Conservation (phyloP, 257 asterid genomes). For the Solanum appendiculatum region DNA sequence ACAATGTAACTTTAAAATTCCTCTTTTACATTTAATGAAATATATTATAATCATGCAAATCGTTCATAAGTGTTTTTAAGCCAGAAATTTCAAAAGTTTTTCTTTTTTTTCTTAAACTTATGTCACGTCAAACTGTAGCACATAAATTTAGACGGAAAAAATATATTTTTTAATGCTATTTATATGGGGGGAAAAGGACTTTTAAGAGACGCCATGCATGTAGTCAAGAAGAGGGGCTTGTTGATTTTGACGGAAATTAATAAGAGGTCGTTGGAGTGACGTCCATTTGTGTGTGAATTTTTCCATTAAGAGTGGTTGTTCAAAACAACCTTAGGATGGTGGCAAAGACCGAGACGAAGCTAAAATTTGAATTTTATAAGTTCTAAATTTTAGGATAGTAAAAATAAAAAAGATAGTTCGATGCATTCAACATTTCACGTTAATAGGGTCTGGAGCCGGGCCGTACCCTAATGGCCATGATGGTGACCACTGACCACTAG, state of each 20-base stretch:
- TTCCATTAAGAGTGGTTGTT: slow-evolving; percentile 3
- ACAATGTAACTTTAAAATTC: too few species aligned
- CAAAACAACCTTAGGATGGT: not conserved
- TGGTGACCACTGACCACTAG: too few species aligned
- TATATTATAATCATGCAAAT: not conserved
- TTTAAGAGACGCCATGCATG: not conserved
- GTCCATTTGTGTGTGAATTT: not conserved
- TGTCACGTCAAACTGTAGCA: not conserved
- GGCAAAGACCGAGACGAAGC: too few species aligned
- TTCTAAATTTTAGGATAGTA: too few species aligned
- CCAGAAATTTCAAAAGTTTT: fast-evolving
- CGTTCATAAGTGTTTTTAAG: not conserved
- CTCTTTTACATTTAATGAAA: not conserved
- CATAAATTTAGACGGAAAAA: too few species aligned
- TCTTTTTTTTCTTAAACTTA: not conserved
- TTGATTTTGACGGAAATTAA: not conserved
- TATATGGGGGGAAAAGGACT: not conserved
- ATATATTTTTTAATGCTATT: not conserved
- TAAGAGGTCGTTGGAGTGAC: not conserved
- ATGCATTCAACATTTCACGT: not conserved
- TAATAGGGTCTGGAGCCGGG: not conserved
- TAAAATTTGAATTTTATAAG: not conserved
- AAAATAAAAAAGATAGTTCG: not conserved
- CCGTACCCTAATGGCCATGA: not conserved
- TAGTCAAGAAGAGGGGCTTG: slow-evolving; percentile 3